Evolutionary conservation across 371 early-diverging fungal genomes (phyloP).

Genomic region (Mortierella sp.): DNA sequence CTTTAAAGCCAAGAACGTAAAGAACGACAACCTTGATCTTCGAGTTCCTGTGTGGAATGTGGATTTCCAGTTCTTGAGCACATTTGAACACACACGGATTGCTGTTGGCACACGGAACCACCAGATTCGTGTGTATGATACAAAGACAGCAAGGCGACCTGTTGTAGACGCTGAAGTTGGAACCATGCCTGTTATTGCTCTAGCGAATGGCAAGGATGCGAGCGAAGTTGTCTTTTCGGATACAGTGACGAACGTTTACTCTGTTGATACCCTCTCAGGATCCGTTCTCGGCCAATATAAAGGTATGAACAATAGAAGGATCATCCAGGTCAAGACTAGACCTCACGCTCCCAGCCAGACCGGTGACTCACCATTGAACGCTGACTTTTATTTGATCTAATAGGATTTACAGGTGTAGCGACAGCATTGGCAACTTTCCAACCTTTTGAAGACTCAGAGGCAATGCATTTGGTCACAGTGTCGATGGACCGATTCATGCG

Average conservation of each 20-base stretch:
- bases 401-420: conserved; percentile 82
- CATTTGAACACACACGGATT: conserved; percentile 61
- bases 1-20: conserved; percentile 74
- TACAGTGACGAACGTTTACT: conserved; percentile 76
- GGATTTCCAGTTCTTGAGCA: conserved; percentile 80
- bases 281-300: conserved; percentile 59
- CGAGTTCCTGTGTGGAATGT: conserved; percentile 90
- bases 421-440: conserved; percentile 58
- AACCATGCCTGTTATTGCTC: conserved; percentile 67
- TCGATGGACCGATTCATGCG: conserved; percentile 82
- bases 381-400: conserved; percentile 8
- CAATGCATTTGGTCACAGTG: conserved; percentile 66
- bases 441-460: conserved; percentile 33
- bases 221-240: conserved; percentile 82
- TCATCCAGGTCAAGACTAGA: neutral
- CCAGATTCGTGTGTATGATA: conserved; percentile 87
- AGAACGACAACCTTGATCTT: conserved; percentile 83
- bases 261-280: conserved; percentile 74
- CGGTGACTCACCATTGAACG: too few relatives aligned
- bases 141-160: conserved; percentile 75
- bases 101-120: conserved; percentile 80
- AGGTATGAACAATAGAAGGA: conserved; percentile 28
- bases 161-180: conserved; percentile 73
- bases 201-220: conserved; percentile 54
- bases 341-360: too few relatives aligned